Base-by-base conservation (phyloP, 768 basidiomycete species). In the Suillus alpinus region DNA sequence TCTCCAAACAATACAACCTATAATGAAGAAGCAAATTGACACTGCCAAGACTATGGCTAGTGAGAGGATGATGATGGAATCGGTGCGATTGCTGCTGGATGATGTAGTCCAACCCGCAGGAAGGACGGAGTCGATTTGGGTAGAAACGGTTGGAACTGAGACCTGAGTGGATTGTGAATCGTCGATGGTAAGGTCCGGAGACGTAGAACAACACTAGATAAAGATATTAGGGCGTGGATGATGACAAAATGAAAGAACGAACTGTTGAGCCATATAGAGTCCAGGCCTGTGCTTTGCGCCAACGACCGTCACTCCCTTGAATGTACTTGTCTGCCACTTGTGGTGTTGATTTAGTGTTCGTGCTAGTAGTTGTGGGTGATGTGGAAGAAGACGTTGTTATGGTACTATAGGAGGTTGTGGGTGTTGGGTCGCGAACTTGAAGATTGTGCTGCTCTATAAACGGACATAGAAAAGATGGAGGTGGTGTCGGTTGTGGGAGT, bases 181-280 rank as follows among this genome's bases (percentile, higher is more conserved):
- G 1, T 68, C 29, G 6, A 67, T 39, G 50, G 36, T 65, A 14
- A 60, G n/a, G 32, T 34, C 13, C 1, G 61, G 16, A 8, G 63
- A 56, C 18, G 32, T 56, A 3, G 66, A 31, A 53, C 59, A 62
- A 41, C 66, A 74, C 73, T 73, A 43, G 23, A 32, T 32, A 44
- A 31, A 9, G 7, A 3, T 20, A 2, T 57, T 37, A 61, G 57
- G 62, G 62, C 39, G 14, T 41, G 10, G 39, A 53, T 29, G 3
- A 41, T 6, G 46, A 31, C 10, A 37, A 5, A 10, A 6, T 18
- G 34, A 40, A 9, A 3, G 75, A 62, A 68, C 87, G 83, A 41
- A 87, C 77, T 14, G 86, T 83, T n/a, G 85, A 86, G n/a, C 90
- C 89, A 65, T 86, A 89, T 41, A 90, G 73, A 13, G 85, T 82